phyloP scores from a whole-genome alignment of 805 yeast genomes.

The Metschnikowia orientalis region DNA sequence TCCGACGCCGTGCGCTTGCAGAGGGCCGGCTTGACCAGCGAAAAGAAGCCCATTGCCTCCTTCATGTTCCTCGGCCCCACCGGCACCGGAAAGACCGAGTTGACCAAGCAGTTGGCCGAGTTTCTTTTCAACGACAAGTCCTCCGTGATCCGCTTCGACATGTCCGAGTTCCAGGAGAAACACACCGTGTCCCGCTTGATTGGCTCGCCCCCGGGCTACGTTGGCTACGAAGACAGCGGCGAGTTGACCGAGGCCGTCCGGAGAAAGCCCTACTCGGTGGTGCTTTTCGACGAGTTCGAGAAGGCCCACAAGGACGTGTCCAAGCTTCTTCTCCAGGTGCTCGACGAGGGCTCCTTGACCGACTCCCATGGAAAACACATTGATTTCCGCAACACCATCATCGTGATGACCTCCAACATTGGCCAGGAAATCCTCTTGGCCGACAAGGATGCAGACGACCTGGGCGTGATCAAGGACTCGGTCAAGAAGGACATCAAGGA shows the following conservation, averaged over 20 bases:
- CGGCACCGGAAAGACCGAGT: slow-evolving; percentile 97
- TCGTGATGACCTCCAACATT: slow-evolving; percentile 94
- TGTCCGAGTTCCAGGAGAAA: slow-evolving; percentile 97
- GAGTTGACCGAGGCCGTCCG: slow-evolving; percentile 95
- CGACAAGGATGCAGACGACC: slow-evolving; percentile 55
- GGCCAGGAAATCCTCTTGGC: slow-evolving; percentile 85
- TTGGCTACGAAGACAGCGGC: slow-evolving; percentile 93
- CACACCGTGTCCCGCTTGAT: slow-evolving; percentile 86
- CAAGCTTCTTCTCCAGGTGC: slow-evolving; percentile 81
- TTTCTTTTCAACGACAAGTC: slow-evolving; percentile 86
- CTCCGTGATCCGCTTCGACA: slow-evolving; percentile 87
- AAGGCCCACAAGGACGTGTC: slow-evolving; percentile 97
- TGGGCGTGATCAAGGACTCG: slow-evolving; percentile 52
- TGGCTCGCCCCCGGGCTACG: slow-evolving; percentile 98
- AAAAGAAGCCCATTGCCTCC: slow-evolving; percentile 92
- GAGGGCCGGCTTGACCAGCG: slow-evolving; percentile 93
- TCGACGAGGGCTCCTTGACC: slow-evolving; percentile 92
- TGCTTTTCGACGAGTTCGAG: slow-evolving; percentile 92
- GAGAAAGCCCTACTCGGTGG: slow-evolving; percentile 90
- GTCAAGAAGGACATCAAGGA: slow-evolving; percentile 61
- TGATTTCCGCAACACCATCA: slow-evolving; percentile 90
- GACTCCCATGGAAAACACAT: slow-evolving; percentile 94
- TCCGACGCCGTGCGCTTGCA: slow-evolving; percentile 94
- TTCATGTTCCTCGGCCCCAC: slow-evolving; percentile 97
- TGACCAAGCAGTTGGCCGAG: slow-evolving; percentile 88